Conservation (phyloP, 169 alveolate species). For the Cryptosporidium sp. region DNA sequence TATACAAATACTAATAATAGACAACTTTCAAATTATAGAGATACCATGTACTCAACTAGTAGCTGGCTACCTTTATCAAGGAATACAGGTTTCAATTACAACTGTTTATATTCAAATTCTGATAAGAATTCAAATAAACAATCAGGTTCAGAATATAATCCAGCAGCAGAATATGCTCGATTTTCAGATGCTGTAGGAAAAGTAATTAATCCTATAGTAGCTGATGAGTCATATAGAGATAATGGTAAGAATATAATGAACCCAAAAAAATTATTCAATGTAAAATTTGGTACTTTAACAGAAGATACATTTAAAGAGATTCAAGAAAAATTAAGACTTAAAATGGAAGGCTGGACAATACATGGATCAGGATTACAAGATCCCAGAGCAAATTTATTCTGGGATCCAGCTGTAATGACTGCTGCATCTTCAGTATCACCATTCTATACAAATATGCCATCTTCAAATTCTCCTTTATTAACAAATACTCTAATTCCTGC, state of each 20-base stretch:
- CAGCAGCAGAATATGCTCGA: slow-evolving; percentile 68
- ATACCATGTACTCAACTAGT: slow-evolving; percentile 43
- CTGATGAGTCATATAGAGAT: slow-evolving; percentile 67
- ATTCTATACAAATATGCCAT: slow-evolving; percentile 42
- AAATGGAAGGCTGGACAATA: slow-evolving; percentile 64
- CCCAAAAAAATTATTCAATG: slow-evolving; percentile 60
- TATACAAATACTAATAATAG: slow-evolving; percentile 2
- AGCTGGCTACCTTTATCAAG: slow-evolving; percentile 47
- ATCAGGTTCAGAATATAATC: slow-evolving; percentile 43
- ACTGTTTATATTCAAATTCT: slow-evolving; percentile 26
- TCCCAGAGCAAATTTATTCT: slow-evolving; percentile 62
- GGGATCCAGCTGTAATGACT: slow-evolving; percentile 73
- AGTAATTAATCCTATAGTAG: slow-evolving; percentile 51
- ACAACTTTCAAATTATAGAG: slow-evolving; percentile 16
- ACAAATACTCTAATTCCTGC: slow-evolving; percentile 37
- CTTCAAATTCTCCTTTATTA: slow-evolving; percentile 52
- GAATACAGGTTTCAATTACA: slow-evolving; percentile 46
- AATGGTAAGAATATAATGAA: slow-evolving; percentile 33
- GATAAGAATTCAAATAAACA: slow-evolving; percentile 2
- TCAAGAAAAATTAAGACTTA: slow-evolving; percentile 52
- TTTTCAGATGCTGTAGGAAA: slow-evolving; percentile 71
- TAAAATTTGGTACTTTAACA: slow-evolving; percentile 60
- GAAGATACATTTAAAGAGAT: slow-evolving; percentile 40
- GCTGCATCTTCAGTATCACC: slow-evolving; percentile 49
- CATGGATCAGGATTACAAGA: slow-evolving; percentile 69